Conservation (phyloP, 2,329 filamentous ascomycete species). For the Aspergillus sp. region DNA sequence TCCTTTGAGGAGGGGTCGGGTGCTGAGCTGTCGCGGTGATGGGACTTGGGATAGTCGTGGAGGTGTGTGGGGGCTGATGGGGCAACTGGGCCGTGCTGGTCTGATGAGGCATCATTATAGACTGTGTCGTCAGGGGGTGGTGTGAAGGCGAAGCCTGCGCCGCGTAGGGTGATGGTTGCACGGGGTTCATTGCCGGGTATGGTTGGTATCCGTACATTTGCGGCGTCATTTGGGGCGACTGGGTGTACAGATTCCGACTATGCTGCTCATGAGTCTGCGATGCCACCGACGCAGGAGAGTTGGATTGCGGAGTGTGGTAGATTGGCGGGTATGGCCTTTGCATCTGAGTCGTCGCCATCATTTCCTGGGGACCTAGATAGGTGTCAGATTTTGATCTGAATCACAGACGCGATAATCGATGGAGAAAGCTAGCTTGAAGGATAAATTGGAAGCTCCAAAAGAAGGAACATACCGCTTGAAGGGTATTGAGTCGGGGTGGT, state of each 20-base stretch:
- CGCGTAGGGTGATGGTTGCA: conserved; percentile 58
- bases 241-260: conserved; percentile 75
- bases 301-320: conserved; percentile 93
- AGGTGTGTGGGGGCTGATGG: conserved; percentile 40
- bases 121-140: conserved; percentile 56
- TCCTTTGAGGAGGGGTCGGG: conserved; percentile 32
- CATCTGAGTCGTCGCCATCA: conserved; percentile 66
- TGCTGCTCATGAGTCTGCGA: conserved; percentile 90
- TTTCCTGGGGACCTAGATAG: conserved; percentile 70
- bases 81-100: conserved; percentile 39
- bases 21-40: conserved; percentile 47
- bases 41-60: conserved; percentile 63
- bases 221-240: conserved; percentile 76
- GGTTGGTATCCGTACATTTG: conserved; percentile 76
- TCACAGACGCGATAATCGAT: no score
- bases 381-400: conserved; percentile 48
- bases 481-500: conserved; percentile 81
- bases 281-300: conserved; percentile 88
- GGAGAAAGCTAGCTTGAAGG: no score
- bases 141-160: conserved; percentile 54
- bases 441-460: not conserved
- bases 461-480: conserved; percentile 69
- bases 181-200: conserved; percentile 52
- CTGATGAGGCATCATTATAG: conserved; percentile 53
- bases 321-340: conserved; percentile 80